phyloP scores from a whole-genome alignment of 2,329 filamentous ascomycete species.

The Graphilbum sp. region DNA sequence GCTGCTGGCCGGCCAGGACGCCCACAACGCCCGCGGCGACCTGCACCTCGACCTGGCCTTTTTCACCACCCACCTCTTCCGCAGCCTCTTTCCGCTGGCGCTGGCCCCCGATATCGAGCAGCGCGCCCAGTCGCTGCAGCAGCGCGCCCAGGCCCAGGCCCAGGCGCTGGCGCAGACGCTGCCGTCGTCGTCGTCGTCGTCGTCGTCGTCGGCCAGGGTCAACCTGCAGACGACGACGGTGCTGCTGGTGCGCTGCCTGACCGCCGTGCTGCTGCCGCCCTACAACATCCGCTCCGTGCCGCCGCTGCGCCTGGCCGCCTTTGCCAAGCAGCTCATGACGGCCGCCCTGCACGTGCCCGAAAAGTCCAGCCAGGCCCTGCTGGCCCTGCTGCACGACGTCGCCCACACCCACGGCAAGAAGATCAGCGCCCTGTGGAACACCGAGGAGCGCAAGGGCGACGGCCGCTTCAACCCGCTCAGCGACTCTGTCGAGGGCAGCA shows the following conservation, averaged over 20 bases:
- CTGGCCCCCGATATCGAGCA: conserved; percentile 78
- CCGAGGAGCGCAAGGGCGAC: conserved; percentile 83
- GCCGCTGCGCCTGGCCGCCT: conserved; percentile 73
- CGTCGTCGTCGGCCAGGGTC: conserved; percentile 26
- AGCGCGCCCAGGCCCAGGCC: conserved; percentile 52
- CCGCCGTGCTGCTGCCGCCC: conserved; percentile 61
- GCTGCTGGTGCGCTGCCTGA: conserved; percentile 73
- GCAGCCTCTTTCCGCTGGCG: conserved; percentile 61
- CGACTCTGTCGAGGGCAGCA: conserved; percentile 65
- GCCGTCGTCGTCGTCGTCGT: no score
- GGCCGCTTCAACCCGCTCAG: conserved; percentile 65
- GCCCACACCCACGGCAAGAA: conserved; percentile 69
- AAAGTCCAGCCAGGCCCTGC: conserved; percentile 66
- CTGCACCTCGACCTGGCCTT: conserved; percentile 85
- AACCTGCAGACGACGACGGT: conserved; percentile 93
- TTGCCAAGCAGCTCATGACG: conserved; percentile 80
- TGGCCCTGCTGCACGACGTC: conserved; percentile 64
- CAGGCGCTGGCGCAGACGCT: no score
- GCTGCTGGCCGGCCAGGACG: conserved; percentile 88
- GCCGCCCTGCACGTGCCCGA: conserved; percentile 74
- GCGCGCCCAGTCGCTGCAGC: conserved; percentile 53
- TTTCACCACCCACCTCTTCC: conserved; percentile 90
- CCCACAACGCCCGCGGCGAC: conserved; percentile 62
- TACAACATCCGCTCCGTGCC: conserved; percentile 60
- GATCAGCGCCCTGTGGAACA: conserved; percentile 78